Evolutionary conservation across 306 rosid species (phyloP), one percentile per base, ranked within the genome.

Genomic region (Trifolium fragiferum): DNA sequence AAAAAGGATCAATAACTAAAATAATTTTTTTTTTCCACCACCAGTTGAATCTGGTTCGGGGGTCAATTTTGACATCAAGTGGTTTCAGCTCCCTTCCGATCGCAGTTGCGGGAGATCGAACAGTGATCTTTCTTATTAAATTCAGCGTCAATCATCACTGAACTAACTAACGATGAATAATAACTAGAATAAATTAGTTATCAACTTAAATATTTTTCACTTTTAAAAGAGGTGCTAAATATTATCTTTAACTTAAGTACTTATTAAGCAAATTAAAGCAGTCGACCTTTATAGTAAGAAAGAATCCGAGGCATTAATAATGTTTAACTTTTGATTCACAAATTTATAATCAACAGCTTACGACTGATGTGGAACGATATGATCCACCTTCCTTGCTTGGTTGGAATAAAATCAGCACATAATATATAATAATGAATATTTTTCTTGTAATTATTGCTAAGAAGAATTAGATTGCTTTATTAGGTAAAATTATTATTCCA

Each of bases 401-500:
- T 72, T 73, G 43, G 20, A 55, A 33, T 40, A 44, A 49, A 63
- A 73, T 77, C 57, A 67, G 61, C 49, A 35, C 44, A 30, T 44
- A 60, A 57, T 68, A 73, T 66, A 23, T 41, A 53, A 53, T 53
- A 53, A 53, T 18, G 27, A 46, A 43, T 44, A 8, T 15, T 73
- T 65, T 51, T 60, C 7, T 40, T 43, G 37, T 51, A 62, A 54
- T 79, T 64, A 54, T 54, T 54, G 65, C 63, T 57, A 62, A n/a
- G 54, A 64, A 50, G 11, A 50, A 50, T 16, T 50, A 8, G 76
- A 16, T 75, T 76, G 64, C 43, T 50, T 73, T 86, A 54, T 78
- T 64, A 60, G 88, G 87, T 81, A 72, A 71, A 86, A 86, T 82
- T 68, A 86, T 79, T 82, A 83, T 82, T 83, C 85, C 55, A 73